phyloP scores from a whole-genome alignment of 805 yeast genomes.

The Maudiozyma serrabonitensis region DNA sequence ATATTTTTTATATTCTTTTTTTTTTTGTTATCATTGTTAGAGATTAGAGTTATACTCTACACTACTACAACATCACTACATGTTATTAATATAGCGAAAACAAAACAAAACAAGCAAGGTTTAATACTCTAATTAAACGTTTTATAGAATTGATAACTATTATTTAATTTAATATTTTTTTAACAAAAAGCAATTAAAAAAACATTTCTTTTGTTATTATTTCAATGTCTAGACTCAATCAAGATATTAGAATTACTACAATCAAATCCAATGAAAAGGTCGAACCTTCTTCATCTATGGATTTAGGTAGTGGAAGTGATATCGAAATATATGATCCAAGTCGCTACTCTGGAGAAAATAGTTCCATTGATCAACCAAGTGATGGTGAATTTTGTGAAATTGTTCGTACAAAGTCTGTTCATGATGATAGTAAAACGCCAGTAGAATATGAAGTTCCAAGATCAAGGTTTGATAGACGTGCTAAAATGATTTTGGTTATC shows the following conservation, averaged over 20 bases:
- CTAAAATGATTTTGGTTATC: constrained; percentile 33
- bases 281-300: neutral
- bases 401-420: constrained; percentile 4
- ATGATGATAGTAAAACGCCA: constrained; percentile 3
- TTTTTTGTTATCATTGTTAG: neutral
- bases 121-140: too few species aligned
- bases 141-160: neutral
- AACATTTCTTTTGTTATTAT: neutral
- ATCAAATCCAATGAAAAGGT: neutral
- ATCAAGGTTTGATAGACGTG: constrained; percentile 36
- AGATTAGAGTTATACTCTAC: too few species aligned
- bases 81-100: neutral
- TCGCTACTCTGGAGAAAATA: neutral
- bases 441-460: constrained; percentile 23
- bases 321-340: neutral
- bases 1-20: neutral
- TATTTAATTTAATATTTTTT: neutral
- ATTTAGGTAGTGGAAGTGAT: neutral
- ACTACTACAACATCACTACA: neutral
- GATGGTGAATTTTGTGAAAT: neutral
- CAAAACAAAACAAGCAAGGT: neutral
- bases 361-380: neutral
- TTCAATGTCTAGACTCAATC: neutral
- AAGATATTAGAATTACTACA: neutral
- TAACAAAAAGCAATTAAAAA: neutral